A percentile compares a stretch with the other conserved stretches of the same genome.
phyloP scores from a whole-genome alignment of 2,329 filamentous ascomycete species.

The Fusarium haematococcum region DNA sequence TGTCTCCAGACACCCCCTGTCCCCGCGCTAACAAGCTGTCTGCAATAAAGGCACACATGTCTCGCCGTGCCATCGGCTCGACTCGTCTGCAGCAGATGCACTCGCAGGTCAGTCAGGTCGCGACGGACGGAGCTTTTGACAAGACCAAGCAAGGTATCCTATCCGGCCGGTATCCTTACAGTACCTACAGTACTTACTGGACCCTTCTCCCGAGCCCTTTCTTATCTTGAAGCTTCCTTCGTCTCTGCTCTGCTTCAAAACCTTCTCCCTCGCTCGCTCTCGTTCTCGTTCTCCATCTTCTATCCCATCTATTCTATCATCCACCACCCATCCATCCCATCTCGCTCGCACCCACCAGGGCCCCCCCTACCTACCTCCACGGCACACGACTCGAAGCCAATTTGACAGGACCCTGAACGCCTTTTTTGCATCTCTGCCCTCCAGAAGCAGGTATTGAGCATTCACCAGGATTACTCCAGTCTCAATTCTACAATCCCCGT shows the following conservation, averaged over 20 bases:
- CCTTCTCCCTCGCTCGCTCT: slow-evolving; percentile 5
- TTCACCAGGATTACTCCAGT: slow-evolving; percentile 25
- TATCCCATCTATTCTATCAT: slow-evolving; percentile 11
- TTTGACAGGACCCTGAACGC: slow-evolving; percentile 23
- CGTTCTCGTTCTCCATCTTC: slow-evolving; percentile 5
- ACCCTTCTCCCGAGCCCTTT: slow-evolving; percentile 12
- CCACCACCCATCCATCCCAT: slow-evolving; percentile 3
- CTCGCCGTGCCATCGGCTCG: slow-evolving; percentile 58
- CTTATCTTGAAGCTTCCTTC: slow-evolving; percentile 4
- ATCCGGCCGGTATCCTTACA: slow-evolving; percentile 1
- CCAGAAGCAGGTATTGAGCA: slow-evolving; percentile 6
- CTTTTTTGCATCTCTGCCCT: neutral
- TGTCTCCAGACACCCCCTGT: slow-evolving; percentile 60
- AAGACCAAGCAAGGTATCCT: slow-evolving; percentile 7
- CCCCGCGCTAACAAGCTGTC: slow-evolving; percentile 63
- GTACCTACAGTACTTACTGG: neutral
- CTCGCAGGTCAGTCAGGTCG: slow-evolving; percentile 48
- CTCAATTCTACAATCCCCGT: slow-evolving; percentile 22
- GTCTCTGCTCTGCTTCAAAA: slow-evolving; percentile 34
- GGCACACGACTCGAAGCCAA: slow-evolving; percentile 21
- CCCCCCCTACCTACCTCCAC: slow-evolving; percentile 1
- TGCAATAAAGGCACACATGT: slow-evolving; percentile 75
- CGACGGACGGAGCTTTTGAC: slow-evolving; percentile 54
- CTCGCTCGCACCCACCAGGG: neutral
- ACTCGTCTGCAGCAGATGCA: slow-evolving; percentile 60